phyloP scores from a whole-genome alignment of 169 alveolate species.

The Plasmodium berghei region DNA sequence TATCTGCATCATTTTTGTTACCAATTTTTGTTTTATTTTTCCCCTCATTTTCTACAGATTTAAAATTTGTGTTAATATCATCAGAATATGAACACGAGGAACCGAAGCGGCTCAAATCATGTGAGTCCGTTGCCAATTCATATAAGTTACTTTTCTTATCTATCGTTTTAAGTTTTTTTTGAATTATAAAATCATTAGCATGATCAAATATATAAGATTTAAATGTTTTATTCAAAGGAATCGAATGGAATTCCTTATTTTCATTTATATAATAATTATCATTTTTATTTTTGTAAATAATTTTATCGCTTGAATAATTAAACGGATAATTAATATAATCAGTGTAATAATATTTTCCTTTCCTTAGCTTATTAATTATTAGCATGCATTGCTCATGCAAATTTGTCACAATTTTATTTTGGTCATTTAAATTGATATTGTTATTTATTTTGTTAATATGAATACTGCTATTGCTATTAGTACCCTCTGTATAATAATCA shows the following conservation, averaged over 20 bases:
- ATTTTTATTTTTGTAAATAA: slow-evolving; percentile 31
- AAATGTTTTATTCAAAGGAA: slow-evolving; percentile 29
- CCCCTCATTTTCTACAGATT: no score
- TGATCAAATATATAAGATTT: slow-evolving; percentile 18
- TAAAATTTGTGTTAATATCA: not conserved
- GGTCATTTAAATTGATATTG: slow-evolving; percentile 8
- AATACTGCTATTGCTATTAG: no score
- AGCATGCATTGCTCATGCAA: slow-evolving; percentile 20
- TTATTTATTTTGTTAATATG: not conserved
- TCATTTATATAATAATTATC: slow-evolving; percentile 48
- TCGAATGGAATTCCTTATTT: slow-evolving; percentile 42
- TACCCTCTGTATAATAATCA: slow-evolving; percentile 4
- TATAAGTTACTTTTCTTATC: slow-evolving; percentile 2
- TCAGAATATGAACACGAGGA: not conserved
- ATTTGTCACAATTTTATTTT: slow-evolving; percentile 1
- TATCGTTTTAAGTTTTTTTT: slow-evolving; percentile 29
- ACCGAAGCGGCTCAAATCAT: not conserved
- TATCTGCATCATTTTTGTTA: no score
- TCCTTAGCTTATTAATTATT: slow-evolving; percentile 26
- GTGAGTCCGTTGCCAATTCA: not conserved
- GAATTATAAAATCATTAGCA: slow-evolving; percentile 5
- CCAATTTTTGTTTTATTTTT: no score
- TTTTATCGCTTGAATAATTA: slow-evolving; percentile 27
- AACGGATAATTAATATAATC: slow-evolving; percentile 31
- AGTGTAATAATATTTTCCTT: slow-evolving; percentile 10